Percentiles rank a stretch among this genome's conserved stretches.
Conservation (phyloP, 805 yeast species). For the Lachancea sp. region DNA sequence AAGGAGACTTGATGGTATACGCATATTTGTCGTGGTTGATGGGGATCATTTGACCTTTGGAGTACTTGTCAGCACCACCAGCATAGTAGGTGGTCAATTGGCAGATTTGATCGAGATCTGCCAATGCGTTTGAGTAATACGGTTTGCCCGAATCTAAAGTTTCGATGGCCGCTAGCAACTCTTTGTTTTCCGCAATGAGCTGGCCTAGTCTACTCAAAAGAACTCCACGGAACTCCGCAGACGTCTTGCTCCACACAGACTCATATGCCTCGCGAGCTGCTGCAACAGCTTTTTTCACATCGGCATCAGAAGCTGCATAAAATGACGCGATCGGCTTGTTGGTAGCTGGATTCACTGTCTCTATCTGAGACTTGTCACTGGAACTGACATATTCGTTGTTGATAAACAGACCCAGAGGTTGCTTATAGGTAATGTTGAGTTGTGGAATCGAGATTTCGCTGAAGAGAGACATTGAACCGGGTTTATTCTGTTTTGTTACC, state of each 20-base stretch:
- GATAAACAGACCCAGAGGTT: conserved; percentile 60
- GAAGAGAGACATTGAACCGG: conserved; percentile 7
- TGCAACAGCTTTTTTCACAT: conserved; percentile 45
- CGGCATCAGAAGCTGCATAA: conserved; percentile 41
- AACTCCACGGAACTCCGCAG: conserved; percentile 40
- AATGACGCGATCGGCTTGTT: conserved; percentile 42
- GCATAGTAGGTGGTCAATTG: conserved; percentile 56
- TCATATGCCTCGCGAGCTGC: conserved; percentile 44
- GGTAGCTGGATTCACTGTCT: conserved; percentile 45
- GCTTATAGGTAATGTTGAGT: conserved; percentile 35
- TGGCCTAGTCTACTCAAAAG: conserved; percentile 41
- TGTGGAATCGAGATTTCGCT: conserved; percentile 16
- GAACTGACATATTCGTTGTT: conserved; percentile 46
- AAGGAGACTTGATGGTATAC: conserved; percentile 44
- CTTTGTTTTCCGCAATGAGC: conserved; percentile 40
- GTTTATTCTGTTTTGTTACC: too few relatives aligned
- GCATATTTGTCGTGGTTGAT: conserved; percentile 49
- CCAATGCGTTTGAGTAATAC: conserved; percentile 41
- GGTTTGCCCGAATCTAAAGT: conserved; percentile 54
- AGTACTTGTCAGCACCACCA: conserved; percentile 60
- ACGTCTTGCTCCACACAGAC: conserved; percentile 40
- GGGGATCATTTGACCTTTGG: conserved; percentile 52
- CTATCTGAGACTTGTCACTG: conserved; percentile 34
- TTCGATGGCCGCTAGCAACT: conserved; percentile 47
- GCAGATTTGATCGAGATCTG: conserved; percentile 51